Evolutionary conservation across 1,139 yeast genomes (phyloP), one percentile per base, ranked within the genome.

Genomic region (Candida sanyaensis): DNA sequence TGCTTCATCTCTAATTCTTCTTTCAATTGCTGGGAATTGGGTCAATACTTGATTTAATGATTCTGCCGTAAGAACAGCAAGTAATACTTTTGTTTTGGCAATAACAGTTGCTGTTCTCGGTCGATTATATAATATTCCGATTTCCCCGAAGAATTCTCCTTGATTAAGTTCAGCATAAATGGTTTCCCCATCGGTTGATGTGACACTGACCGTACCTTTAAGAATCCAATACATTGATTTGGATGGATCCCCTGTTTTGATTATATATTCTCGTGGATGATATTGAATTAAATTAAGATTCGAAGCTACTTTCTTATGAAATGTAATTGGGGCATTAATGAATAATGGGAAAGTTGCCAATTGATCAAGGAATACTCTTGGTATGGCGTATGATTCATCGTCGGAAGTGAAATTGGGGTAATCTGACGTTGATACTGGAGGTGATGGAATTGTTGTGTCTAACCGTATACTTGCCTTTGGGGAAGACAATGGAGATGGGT

Each of bases 21-120:
- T 69, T 60, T 86, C 93, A 42, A 86, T 80, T 6, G 68, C 62
- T 0, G 92, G 92, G 60, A 80, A 86, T 50, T 76, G 77, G 2
- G 81, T 80, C 26, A 86, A 66, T 1, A 86, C 87, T 23, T 71
- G 67, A 54, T 80, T 78, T 45, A 87, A 73, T 11, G 84, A 78
- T 48, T 83, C 88, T 8, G 83, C 78, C 1, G 89, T 84, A 40
- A 87, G 69, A 0, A 85, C 86, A 1, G 89, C 91, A 6, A 85
- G 69, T 46, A 86, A 66, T 1, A 87, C 88, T 53, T 75, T 79
- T 0, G 88, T 78, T 50, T 83, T 71, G 1, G 93, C 87, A n/a
- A 86, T 81, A 12, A 86, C 91, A 1, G 91, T 84, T 0, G 93
- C 93, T 0, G 92, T 86, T 54, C 93, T 69, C 9, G 92, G 91